Evolutionary conservation across 2,329 filamentous ascomycete genomes (phyloP), one percentile per base, ranked within the genome.

Genomic region (Penicillium sp.): DNA sequence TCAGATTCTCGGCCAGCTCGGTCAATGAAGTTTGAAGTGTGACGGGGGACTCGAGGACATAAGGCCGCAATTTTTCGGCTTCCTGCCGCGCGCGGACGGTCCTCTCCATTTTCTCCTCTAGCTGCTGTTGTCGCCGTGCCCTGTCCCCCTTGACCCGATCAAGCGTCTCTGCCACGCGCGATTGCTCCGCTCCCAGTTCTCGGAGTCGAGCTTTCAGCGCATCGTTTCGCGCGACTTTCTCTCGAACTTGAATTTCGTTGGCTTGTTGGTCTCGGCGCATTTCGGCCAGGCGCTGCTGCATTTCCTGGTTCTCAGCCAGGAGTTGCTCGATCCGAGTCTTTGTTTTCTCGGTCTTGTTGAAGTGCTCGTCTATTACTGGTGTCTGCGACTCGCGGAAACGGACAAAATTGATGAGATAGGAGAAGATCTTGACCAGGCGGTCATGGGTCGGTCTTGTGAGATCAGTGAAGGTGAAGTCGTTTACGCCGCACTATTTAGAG

Each of bases 351-450:
- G 87, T 82, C 61, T 88, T 90, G 75, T 95, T 93, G 74, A 93
- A 93, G 71, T 97, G 87, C 66, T 94, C 83, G 66, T 96, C 90
- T 55, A 97, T 95, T 28, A 93, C 83, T 35, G 77, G 76, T 1
- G 90, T 94, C 69, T 97, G 91, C 53, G 86, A 90, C 73, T 96
- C 90, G 60, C 93, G 86, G 73, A 97, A 98, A 45, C 93, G 84
- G 58, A 97, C 90, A 70, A 98, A 98, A 72, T 98, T 98, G 76
- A 98, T 98, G 55, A 97, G 81, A 70, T 96, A 96, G 56, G 88
- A 95, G 67, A 98, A 93, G 63, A 97, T 94, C 73, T 93, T 95
- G 63, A 91, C 86, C 11, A 97, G 79, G 39, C 93, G 86, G 49
- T 88, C 86, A 65, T 94, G 88, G 1, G 89, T 95, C 12, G 93